Percentiles rank a stretch among this genome's conserved stretches.
Conservation (phyloP, 1,284 basidiomycete genomes). For the Chalciporus sp. region DNA sequence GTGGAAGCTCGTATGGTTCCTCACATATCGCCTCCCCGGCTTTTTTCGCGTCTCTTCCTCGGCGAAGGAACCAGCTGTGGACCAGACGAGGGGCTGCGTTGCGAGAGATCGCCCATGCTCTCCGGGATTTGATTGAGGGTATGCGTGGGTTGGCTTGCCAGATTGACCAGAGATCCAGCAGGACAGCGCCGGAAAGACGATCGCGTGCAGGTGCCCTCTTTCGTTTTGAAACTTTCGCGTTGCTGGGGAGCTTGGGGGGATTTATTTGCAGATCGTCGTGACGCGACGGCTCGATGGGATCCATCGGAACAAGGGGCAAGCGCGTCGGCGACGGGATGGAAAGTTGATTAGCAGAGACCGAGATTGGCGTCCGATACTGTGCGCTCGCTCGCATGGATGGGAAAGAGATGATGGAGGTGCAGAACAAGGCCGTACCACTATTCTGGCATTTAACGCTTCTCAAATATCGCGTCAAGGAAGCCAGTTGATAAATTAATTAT, state of each 20-base stretch:
- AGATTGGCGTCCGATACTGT: not conserved
- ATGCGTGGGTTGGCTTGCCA: constrained; percentile 32
- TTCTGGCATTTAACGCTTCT: not conserved
- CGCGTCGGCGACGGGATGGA: not conserved
- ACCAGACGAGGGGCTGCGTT: constrained; percentile 23
- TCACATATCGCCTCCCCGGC: constrained; percentile 18
- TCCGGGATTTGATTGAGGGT: constrained; percentile 31
- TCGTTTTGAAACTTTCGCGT: not conserved
- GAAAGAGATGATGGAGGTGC: not conserved
- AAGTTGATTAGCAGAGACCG: not conserved
- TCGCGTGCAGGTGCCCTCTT: not conserved
- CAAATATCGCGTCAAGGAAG: not conserved
- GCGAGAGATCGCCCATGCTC: constrained; percentile 30
- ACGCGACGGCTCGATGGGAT: not conserved
- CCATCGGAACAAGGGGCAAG: not conserved
- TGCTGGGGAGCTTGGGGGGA: not conserved
- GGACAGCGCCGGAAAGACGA: not conserved
- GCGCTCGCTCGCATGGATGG: not conserved
- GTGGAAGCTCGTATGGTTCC: constrained; percentile 28
- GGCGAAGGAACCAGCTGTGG: constrained; percentile 29
- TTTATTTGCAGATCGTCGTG: not conserved
- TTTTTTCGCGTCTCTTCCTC: constrained; percentile 30
- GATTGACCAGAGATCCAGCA: constrained; percentile 34
- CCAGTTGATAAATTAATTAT: not conserved
- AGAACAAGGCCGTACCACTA: not conserved